phyloP scores from a whole-genome alignment of 2,329 filamentous ascomycete species.

The Drechslerella coelobrocha region DNA sequence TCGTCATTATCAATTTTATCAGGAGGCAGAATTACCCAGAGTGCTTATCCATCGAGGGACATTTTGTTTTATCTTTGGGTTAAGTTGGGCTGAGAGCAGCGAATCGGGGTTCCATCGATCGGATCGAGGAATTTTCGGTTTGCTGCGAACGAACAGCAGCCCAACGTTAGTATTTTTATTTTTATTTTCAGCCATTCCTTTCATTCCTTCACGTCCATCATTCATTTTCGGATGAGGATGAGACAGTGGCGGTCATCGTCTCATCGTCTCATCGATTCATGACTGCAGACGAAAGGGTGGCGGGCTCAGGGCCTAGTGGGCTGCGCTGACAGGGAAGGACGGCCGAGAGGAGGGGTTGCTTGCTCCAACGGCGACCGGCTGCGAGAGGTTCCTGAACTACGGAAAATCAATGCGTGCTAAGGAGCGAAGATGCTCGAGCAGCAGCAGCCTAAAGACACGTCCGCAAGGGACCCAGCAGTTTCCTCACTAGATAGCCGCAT shows the following conservation, averaged over 20 bases:
- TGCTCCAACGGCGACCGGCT: background rate
- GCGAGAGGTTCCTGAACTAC: slow-evolving; percentile 2
- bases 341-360: slow-evolving; percentile 44
- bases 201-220: background rate
- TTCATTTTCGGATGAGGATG: background rate
- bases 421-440: background rate
- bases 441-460: background rate
- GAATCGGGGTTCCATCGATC: background rate
- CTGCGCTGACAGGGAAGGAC: slow-evolving; percentile 30
- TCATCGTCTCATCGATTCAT: too few species aligned
- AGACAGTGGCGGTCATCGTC: background rate
- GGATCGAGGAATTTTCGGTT: slow-evolving; percentile 13
- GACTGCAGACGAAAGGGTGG: slow-evolving; percentile 11
- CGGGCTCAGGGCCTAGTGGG: background rate
- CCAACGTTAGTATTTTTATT: background rate
- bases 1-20: slow-evolving; percentile 9
- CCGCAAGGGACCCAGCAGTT: too few species aligned
- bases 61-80: background rate
- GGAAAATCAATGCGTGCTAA: background rate
- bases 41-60: background rate
- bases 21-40: background rate
- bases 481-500: too few species aligned
- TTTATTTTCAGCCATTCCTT: background rate
- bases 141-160: slow-evolving; percentile 20
- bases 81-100: background rate